Conservation (phyloP, 768 basidiomycete genomes). For the Trametes sanguinea region DNA sequence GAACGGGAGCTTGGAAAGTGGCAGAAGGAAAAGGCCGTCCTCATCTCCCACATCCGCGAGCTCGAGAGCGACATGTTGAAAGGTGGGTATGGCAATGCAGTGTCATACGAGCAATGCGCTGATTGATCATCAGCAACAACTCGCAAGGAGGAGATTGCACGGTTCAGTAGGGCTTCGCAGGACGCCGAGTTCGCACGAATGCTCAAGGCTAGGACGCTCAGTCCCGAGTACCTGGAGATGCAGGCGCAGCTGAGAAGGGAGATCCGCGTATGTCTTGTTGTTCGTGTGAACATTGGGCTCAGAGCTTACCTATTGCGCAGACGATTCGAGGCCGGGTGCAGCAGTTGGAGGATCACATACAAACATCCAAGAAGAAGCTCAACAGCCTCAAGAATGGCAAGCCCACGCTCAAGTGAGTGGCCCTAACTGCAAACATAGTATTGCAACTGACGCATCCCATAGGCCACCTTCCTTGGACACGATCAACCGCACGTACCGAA, state of each 20-base stretch:
- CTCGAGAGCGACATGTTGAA: constrained; percentile 68
- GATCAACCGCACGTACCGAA: constrained; percentile 80
- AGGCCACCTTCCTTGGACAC: constrained; percentile 87
- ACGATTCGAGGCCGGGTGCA: constrained; percentile 70
- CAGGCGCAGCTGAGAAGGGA: constrained; percentile 74
- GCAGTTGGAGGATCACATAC: constrained; percentile 77
- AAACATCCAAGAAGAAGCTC: constrained; percentile 68
- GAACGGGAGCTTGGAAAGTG: constrained; percentile 48
- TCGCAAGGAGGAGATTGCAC: constrained; percentile 78
- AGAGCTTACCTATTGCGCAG: constrained; percentile 39
- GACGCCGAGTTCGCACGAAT: constrained; percentile 71
- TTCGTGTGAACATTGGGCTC: constrained; percentile 8
- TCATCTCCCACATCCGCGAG: constrained; percentile 50
- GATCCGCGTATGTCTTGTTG: constrained; percentile 55
- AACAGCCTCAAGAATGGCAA: constrained; percentile 61
- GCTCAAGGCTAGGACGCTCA: constrained; percentile 44
- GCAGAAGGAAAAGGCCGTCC: constrained; percentile 45
- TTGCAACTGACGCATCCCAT: constrained; percentile 1
- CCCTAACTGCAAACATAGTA: neutral
- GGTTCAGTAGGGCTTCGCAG: constrained; percentile 74
- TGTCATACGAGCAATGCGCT: neutral
- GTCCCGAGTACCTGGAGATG: constrained; percentile 84
- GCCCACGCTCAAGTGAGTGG: constrained; percentile 59
- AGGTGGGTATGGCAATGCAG: constrained; percentile 39
- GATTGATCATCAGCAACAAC: constrained; percentile 58